These are phyloP conservation scores for Aegilops speltoides DNA, from an alignment of 176 grass and related monocot genomes.

Conservation along the genomic window DNA sequence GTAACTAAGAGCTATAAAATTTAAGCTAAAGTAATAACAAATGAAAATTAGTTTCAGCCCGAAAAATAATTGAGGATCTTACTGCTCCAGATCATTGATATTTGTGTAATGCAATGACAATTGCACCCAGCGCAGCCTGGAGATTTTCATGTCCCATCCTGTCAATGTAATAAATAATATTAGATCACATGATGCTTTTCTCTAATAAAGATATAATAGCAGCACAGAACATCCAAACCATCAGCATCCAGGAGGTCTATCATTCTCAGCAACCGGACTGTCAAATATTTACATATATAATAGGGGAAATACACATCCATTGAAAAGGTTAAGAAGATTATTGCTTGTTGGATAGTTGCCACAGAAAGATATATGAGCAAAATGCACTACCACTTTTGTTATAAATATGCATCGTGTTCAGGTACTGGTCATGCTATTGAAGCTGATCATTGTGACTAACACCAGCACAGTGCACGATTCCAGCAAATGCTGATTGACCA, in stretches of 20 bases:
- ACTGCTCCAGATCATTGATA: conserved; percentile 79
- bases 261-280: background rate
- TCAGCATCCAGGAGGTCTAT: background rate
- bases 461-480: conserved; percentile 4
- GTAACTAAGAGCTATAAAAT: conserved; percentile 5
- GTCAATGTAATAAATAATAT: conserved; percentile 48
- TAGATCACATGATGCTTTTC: conserved; percentile 7
- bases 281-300: conserved; percentile 9
- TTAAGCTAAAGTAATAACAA: conserved; percentile 21
- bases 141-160: conserved; percentile 90
- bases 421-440: conserved; percentile 4
- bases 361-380: background rate
- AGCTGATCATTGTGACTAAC: background rate
- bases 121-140: conserved; percentile 84
- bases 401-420: conserved; percentile 15
- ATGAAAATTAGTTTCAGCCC: background rate
- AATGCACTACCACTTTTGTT: background rate
- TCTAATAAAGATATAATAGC: background rate
- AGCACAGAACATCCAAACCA: conserved; percentile 15
- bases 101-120: conserved; percentile 79
- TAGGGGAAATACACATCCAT: conserved; percentile 8
- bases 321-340: conserved; percentile 10
- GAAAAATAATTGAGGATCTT: conserved; percentile 46
- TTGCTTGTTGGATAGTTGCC: conserved; percentile 4
- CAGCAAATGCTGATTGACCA: conserved; percentile 22